Evolutionary conservation across 2,329 filamentous ascomycete species (phyloP).

Genomic region (Colletotrichum chrysophilum): DNA sequence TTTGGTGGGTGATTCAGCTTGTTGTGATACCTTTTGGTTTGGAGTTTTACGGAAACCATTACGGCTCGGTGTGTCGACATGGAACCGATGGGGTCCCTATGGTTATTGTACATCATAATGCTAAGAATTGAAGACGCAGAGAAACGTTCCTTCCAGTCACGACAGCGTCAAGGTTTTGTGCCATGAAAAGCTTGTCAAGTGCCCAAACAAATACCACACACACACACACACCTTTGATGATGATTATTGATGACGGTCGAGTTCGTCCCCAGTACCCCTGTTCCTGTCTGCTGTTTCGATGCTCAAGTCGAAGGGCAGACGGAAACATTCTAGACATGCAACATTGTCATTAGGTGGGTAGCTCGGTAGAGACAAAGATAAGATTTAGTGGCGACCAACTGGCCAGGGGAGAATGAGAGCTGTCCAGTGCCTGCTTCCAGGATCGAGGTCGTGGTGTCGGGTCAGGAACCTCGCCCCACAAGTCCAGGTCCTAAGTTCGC

Average conservation of each 20-base stretch:
- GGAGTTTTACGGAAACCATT: constrained; percentile 7
- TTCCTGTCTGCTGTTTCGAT: not conserved
- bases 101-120: not conserved
- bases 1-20: not conserved
- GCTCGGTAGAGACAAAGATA: not conserved
- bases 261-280: not conserved
- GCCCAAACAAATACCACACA: not conserved
- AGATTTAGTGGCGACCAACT: not conserved
- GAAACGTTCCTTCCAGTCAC: not conserved
- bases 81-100: not conserved
- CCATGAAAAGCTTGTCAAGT: not conserved
- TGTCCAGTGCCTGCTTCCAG: not conserved
- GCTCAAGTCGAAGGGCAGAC: not conserved
- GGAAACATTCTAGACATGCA: not conserved
- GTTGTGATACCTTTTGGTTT: constrained; percentile 9
- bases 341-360: not conserved
- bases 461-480: not conserved
- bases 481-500: not conserved
- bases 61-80: not conserved
- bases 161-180: not conserved
- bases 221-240: not conserved
- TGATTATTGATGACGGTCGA: not conserved
- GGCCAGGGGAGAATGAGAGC: not conserved
- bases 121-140: not conserved
- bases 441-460: not conserved